phyloP scores from a whole-genome alignment of 495 filamentous ascomycete genomes.

The Penicillium herquei region DNA sequence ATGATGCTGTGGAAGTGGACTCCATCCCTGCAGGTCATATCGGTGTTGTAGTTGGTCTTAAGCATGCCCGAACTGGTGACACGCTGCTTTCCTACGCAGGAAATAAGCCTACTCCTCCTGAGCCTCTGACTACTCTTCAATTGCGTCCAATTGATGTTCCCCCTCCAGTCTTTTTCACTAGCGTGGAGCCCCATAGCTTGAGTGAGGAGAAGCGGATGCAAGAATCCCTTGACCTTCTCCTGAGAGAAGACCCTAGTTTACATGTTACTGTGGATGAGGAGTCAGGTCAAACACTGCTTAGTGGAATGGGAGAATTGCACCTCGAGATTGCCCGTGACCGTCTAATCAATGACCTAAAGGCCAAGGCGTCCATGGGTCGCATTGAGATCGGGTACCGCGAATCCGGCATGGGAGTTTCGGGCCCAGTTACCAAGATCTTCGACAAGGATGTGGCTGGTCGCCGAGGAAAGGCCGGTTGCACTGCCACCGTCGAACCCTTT shows the following conservation, averaged over 20 bases:
- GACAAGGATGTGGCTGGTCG: constrained; percentile 80
- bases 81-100: constrained; percentile 76
- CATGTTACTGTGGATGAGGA: constrained; percentile 82
- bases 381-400: constrained; percentile 97
- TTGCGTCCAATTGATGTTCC: constrained; percentile 87
- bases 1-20: constrained; percentile 79
- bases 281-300: constrained; percentile 87
- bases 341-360: constrained; percentile 84
- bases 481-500: constrained; percentile 62
- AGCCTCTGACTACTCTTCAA: constrained; percentile 70
- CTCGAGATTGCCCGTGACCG: constrained; percentile 91
- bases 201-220: constrained; percentile 75
- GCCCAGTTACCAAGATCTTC: constrained; percentile 58
- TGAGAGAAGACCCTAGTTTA: constrained; percentile 94
- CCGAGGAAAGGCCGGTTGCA: constrained; percentile 72
- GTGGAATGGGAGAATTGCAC: constrained; percentile 98
- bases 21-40: constrained; percentile 84
- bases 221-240: constrained; percentile 69
- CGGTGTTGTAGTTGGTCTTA: constrained; percentile 91
- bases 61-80: constrained; percentile 87
- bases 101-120: constrained; percentile 60
- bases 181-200: constrained; percentile 80
- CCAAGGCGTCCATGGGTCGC: constrained; percentile 82
- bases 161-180: constrained; percentile 92
- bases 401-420: constrained; percentile 55